Evolutionary conservation across 441 rosid species (phyloP).

Genomic region (Corymbia citriodora): DNA sequence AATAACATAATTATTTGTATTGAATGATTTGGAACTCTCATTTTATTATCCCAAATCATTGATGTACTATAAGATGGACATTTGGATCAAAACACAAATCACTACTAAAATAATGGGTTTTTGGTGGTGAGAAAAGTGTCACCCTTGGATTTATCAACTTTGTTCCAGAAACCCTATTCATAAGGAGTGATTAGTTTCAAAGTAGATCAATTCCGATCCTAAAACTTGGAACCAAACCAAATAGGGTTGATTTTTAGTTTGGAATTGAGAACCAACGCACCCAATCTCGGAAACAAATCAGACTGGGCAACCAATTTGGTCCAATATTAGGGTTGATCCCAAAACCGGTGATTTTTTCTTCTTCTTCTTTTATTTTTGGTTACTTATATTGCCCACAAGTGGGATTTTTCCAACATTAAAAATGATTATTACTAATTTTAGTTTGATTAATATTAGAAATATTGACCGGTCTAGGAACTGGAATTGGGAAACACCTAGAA

Average conservation of each 20-base stretch:
- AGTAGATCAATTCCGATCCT: rapidly evolving
- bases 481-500: background rate
- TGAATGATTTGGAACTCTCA: rapidly evolving
- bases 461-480: rapidly evolving
- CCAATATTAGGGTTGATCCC: rapidly evolving
- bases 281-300: background rate
- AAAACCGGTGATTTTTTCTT: background rate
- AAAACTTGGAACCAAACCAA: rapidly evolving
- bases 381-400: background rate
- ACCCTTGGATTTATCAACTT: background rate
- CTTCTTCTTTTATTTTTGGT: background rate
- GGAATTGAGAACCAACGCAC: rapidly evolving
- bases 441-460: background rate
- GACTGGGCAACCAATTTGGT: rapidly evolving
- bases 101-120: background rate
- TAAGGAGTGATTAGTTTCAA: rapidly evolving
- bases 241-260: too few relatives aligned
- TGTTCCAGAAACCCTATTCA: background rate
- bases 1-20: background rate
- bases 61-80: rapidly evolving
- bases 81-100: background rate
- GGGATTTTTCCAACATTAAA: background rate
- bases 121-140: background rate
- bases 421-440: background rate
- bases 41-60: background rate